Conservation (phyloP, 192 early-diverging fungal species). For the Coemansia sp. region DNA sequence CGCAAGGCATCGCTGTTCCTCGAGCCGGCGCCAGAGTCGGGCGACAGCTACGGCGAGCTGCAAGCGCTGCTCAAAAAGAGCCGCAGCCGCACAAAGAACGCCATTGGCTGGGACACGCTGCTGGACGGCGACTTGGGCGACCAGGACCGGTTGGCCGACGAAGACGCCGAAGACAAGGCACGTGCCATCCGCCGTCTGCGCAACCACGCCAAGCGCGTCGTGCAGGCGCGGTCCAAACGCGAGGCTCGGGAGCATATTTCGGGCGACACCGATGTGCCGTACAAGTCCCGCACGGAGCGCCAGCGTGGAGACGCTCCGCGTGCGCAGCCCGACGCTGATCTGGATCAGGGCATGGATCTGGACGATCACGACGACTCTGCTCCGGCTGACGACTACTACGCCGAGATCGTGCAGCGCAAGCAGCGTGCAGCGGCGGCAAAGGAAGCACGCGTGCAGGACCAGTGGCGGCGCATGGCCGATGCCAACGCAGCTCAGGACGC, state of each 20-base stretch:
- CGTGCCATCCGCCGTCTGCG: slow-evolving; percentile 53
- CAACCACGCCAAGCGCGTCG: slow-evolving; percentile 45
- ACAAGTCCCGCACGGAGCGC: slow-evolving; percentile 59
- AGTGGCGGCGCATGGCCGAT: slow-evolving; percentile 41
- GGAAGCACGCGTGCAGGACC: slow-evolving; percentile 50
- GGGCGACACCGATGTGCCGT: slow-evolving; percentile 84
- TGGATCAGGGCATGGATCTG: slow-evolving; percentile 59
- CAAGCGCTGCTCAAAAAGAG: slow-evolving; percentile 34
- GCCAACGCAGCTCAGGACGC: slow-evolving; percentile 57
- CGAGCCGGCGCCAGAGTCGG: slow-evolving; percentile 2
- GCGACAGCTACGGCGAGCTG: slow-evolving; percentile 54
- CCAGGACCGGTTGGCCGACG: slow-evolving; percentile 66
- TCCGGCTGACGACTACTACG: slow-evolving; percentile 59
- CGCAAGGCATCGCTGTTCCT: slow-evolving; percentile 9
- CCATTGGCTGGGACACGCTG: slow-evolving; percentile 42
- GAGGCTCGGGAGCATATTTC: slow-evolving; percentile 51
- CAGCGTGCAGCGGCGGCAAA: slow-evolving; percentile 54
- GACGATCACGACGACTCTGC: slow-evolving; percentile 31
- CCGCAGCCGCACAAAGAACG: neutral
- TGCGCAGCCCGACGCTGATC: slow-evolving; percentile 58
- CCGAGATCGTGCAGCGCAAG: slow-evolving; percentile 55
- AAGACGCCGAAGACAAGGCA: slow-evolving; percentile 80
- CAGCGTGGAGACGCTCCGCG: slow-evolving; percentile 35
- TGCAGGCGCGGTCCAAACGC: slow-evolving; percentile 40
- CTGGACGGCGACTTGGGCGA: slow-evolving; percentile 74